A percentile compares a stretch with the other conserved stretches of the same genome.
phyloP scores from a whole-genome alignment of 2,329 filamentous ascomycete species.

The Cordyceps militaris region DNA sequence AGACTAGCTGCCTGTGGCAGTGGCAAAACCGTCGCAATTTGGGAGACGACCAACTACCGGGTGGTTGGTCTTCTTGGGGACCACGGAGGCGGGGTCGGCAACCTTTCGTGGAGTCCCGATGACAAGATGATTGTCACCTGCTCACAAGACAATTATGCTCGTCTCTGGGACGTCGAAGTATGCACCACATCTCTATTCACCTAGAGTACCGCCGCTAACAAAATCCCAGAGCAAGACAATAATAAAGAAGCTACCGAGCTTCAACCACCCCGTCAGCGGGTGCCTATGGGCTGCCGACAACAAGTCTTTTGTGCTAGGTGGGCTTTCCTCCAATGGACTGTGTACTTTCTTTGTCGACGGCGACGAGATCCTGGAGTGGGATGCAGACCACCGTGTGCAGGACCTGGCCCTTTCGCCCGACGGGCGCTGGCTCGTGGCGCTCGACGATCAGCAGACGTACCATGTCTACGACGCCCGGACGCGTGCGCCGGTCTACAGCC shows the following conservation, averaged over 20 bases:
- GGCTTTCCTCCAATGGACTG: slow-evolving; percentile 61
- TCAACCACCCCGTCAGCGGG: slow-evolving; percentile 77
- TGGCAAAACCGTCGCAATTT: slow-evolving; percentile 70
- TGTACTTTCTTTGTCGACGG: slow-evolving; percentile 64
- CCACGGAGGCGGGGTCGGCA: slow-evolving; percentile 66
- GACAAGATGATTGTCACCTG: slow-evolving; percentile 81
- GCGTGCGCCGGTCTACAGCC: slow-evolving; percentile 66
- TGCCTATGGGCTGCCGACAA: slow-evolving; percentile 85
- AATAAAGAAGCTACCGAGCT: slow-evolving; percentile 58
- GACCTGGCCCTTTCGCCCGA: slow-evolving; percentile 79
- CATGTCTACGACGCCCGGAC: slow-evolving; percentile 78
- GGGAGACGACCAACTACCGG: slow-evolving; percentile 66
- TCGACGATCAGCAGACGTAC: slow-evolving; percentile 62
- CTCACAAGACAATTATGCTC: slow-evolving; percentile 63
- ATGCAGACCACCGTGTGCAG: slow-evolving; percentile 66
- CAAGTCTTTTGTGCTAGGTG: slow-evolving; percentile 69
- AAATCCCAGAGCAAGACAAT: slow-evolving; percentile 51
- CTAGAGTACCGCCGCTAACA: slow-evolving; percentile 17
- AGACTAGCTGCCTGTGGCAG: slow-evolving; percentile 76
- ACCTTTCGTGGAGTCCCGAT: slow-evolving; percentile 87
- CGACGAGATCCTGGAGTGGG: slow-evolving; percentile 57
- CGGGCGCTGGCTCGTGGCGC: slow-evolving; percentile 71
- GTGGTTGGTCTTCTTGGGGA: slow-evolving; percentile 56
- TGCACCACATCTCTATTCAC: slow-evolving; percentile 22
- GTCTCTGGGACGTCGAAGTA: slow-evolving; percentile 68